These are phyloP conservation scores for Sclerotinia glacialis DNA, from an alignment of 2,329 filamentous ascomycete species.

Conservation along the genomic window DNA sequence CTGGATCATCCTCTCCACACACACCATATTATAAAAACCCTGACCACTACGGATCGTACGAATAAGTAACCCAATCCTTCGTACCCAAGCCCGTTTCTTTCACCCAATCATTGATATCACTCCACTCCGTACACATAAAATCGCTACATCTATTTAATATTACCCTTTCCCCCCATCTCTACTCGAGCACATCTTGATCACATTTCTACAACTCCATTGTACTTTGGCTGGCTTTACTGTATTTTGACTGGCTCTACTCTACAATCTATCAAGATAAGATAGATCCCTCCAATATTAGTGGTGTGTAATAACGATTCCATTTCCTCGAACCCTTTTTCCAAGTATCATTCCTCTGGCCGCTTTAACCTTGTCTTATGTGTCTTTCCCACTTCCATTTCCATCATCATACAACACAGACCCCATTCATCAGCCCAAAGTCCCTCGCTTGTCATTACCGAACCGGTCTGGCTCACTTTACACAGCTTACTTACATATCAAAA, in stretches of 20 bases:
- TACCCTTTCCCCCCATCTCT: too few relatives aligned
- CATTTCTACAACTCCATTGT: neutral
- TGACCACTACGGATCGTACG: neutral
- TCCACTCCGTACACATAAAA: neutral
- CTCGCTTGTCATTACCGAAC: constrained; percentile 11
- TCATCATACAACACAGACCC: neutral
- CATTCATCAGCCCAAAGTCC: neutral
- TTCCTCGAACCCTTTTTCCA: neutral
- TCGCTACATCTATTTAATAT: too few relatives aligned
- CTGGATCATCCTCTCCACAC: constrained; percentile 3
- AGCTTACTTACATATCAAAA: constrained; percentile 16
- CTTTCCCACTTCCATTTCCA: neutral
- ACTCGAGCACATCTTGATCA: neutral
- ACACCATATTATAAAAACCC: neutral
- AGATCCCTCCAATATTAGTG: neutral
- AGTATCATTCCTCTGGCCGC: neutral
- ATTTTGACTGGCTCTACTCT: neutral
- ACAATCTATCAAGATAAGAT: neutral
- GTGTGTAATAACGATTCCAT: constrained; percentile 12
- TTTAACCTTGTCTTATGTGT: neutral
- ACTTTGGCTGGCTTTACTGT: neutral
- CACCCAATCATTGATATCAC: neutral
- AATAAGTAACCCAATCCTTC: neutral
- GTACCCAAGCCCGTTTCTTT: neutral
- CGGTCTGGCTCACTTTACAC: constrained; percentile 3